Evolutionary conservation across 441 rosid species (phyloP).

Genomic region (Capsella rubella): DNA sequence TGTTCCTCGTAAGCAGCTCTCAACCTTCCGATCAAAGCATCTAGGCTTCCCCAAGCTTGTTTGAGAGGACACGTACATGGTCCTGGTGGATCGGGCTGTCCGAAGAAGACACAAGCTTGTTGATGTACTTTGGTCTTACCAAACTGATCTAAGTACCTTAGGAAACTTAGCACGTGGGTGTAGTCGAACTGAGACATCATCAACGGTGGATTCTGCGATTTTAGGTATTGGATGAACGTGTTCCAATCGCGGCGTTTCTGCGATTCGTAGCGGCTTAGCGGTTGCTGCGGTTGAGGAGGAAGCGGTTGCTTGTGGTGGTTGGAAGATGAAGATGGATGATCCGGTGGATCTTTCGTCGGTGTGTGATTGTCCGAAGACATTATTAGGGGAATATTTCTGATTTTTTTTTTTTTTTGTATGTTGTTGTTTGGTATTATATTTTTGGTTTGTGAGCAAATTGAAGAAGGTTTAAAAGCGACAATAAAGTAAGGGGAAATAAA

Average conservation of each 20-base stretch:
- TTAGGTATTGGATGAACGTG: constrained; percentile 70
- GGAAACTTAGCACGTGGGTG: constrained; percentile 69
- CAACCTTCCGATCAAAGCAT: constrained; percentile 73
- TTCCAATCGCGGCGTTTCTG: constrained; percentile 78
- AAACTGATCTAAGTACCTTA: constrained; percentile 69
- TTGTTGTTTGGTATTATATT: constrained; percentile 26
- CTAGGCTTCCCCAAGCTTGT: constrained; percentile 82
- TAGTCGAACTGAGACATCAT: constrained; percentile 57
- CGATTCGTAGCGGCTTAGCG: constrained; percentile 68
- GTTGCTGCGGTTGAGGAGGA: constrained; percentile 51
- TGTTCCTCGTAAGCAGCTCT: constrained; percentile 75
- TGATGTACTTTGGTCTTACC: constrained; percentile 92
- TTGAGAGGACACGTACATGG: constrained; percentile 70
- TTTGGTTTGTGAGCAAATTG: constrained; percentile 26
- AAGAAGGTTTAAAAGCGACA: constrained; percentile 26
- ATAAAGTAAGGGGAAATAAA: constrained; percentile 32
- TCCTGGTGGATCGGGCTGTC: constrained; percentile 73
- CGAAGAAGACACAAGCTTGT: constrained; percentile 66
- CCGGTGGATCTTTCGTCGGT: constrained; percentile 46
- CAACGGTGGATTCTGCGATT: constrained; percentile 62
- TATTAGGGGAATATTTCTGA: constrained; percentile 16
- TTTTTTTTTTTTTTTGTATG: constrained; percentile 1
- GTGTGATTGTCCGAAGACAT: constrained; percentile 41
- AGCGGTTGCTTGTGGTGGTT: constrained; percentile 33
- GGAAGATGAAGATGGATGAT: constrained; percentile 59